These are phyloP conservation scores for Aureobasidium musti DNA, from an alignment of 2,329 filamentous ascomycete genomes.

Conservation along the genomic window DNA sequence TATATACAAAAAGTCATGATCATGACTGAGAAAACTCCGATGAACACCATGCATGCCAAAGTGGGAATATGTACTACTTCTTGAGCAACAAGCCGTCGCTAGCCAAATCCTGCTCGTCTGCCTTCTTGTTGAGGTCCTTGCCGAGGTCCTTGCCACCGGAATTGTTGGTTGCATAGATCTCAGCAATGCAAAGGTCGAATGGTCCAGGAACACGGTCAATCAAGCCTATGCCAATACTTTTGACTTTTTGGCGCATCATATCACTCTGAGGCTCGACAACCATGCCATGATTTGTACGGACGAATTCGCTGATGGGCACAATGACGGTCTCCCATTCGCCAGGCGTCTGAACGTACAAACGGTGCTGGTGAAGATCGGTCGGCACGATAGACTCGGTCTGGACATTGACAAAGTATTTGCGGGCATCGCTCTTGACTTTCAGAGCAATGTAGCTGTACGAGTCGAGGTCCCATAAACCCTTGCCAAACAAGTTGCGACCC, in stretches of 20 bases:
- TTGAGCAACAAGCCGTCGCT: conserved; percentile 24
- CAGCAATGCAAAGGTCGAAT: conserved; percentile 82
- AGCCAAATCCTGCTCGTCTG: conserved; percentile 15
- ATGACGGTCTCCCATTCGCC: conserved; percentile 96
- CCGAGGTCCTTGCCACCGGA: conserved; percentile 42
- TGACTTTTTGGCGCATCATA: conserved; percentile 81
- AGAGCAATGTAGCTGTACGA: conserved; percentile 84
- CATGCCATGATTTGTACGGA: conserved; percentile 88
- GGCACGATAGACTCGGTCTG: conserved; percentile 93
- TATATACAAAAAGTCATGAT: neutral
- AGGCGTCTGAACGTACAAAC: conserved; percentile 74
- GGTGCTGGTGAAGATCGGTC: conserved; percentile 94
- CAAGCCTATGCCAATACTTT: conserved; percentile 80
- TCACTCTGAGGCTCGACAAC: conserved; percentile 92
- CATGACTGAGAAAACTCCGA: neutral
- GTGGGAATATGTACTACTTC: neutral
- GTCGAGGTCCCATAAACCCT: conserved; percentile 83
- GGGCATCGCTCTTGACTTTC: conserved; percentile 84
- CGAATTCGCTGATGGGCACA: conserved; percentile 88
- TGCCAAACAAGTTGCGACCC: conserved; percentile 78
- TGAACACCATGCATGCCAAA: conserved; percentile 9
- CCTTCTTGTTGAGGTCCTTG: conserved; percentile 39
- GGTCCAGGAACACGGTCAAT: conserved; percentile 87
- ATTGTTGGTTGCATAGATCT: conserved; percentile 87
- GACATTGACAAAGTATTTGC: conserved; percentile 91